phyloP scores from a whole-genome alignment of 345 rosid genomes.

The Corymbia maculata region DNA sequence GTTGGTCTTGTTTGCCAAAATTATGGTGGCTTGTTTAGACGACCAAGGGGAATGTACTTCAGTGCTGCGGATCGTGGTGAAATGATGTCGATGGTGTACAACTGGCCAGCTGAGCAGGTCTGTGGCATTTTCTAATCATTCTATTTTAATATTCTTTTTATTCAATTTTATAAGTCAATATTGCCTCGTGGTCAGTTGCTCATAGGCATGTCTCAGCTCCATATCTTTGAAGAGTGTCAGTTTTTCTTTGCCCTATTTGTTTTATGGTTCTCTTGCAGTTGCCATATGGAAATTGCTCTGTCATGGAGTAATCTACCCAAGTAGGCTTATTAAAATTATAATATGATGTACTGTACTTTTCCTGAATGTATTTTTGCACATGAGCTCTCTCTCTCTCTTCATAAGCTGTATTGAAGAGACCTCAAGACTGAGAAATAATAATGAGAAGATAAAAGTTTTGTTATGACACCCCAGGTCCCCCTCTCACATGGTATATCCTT shows the following conservation, averaged over 20 bases:
- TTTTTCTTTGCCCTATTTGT: not conserved
- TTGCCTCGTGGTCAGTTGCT: not conserved
- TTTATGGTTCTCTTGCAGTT: not conserved
- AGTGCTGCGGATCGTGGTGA: slow-evolving; percentile 95
- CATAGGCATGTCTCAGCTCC: not conserved
- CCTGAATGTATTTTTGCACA: not conserved
- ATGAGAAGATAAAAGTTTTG: not conserved
- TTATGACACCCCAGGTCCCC: not conserved
- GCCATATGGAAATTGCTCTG: not conserved
- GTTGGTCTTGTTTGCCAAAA: slow-evolving; percentile 97
- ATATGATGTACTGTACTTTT: not conserved
- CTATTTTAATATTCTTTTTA: not conserved
- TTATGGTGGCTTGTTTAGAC: slow-evolving; percentile 91
- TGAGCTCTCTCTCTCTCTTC: not conserved
- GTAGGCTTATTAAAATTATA: not conserved
- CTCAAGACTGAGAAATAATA: not conserved
- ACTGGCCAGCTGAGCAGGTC: slow-evolving; percentile 99
- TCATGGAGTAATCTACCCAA: not conserved
- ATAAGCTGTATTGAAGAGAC: not conserved
- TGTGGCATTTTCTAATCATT: not conserved
- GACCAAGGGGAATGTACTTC: slow-evolving; percentile 98
- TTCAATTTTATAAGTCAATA: not conserved
- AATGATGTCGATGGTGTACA: slow-evolving; percentile 99
- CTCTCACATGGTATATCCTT: not conserved
- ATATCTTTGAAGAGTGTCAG: not conserved